These are phyloP conservation scores for Dentipellis sp. DNA, from an alignment of 768 basidiomycete species.

Conservation along the genomic window DNA sequence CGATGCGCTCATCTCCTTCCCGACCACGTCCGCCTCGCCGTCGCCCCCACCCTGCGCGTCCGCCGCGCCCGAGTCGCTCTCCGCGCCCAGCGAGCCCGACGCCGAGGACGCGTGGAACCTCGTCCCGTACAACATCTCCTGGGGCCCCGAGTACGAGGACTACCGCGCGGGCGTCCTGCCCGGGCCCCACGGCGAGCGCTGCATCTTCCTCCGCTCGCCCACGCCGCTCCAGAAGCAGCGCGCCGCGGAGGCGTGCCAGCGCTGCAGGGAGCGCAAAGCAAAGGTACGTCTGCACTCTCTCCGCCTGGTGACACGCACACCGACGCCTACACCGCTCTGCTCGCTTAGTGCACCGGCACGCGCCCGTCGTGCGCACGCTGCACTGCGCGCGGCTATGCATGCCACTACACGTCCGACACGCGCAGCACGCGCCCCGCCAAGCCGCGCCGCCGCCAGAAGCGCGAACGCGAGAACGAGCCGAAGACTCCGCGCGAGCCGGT, in stretches of 20 bases:
- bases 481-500: neutral
- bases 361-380: slow-evolving; percentile 28
- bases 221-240: slow-evolving; percentile 29
- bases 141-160: slow-evolving; percentile 26
- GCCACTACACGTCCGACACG: slow-evolving; percentile 23
- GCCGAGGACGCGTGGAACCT: slow-evolving; percentile 26
- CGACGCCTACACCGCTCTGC: neutral
- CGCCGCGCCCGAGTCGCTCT: neutral
- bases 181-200: slow-evolving; percentile 26
- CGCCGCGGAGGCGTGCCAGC: slow-evolving; percentile 27
- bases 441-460: slow-evolving; percentile 6
- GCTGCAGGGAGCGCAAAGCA: slow-evolving; percentile 30
- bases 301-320: neutral
- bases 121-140: slow-evolving; percentile 30
- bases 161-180: slow-evolving; percentile 26
- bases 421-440: slow-evolving; percentile 5
- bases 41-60: neutral
- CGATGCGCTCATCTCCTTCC: neutral
- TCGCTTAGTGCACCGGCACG: slow-evolving; percentile 25
- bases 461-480: neutral
- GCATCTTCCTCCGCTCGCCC: slow-evolving; percentile 30
- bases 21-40: neutral
- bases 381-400: slow-evolving; percentile 22
- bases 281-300: slow-evolving; percentile 21
- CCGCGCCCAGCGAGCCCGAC: slow-evolving; percentile 7